Conservation (phyloP, 495 filamentous ascomycete species). For the Cercophora newfieldiana region DNA sequence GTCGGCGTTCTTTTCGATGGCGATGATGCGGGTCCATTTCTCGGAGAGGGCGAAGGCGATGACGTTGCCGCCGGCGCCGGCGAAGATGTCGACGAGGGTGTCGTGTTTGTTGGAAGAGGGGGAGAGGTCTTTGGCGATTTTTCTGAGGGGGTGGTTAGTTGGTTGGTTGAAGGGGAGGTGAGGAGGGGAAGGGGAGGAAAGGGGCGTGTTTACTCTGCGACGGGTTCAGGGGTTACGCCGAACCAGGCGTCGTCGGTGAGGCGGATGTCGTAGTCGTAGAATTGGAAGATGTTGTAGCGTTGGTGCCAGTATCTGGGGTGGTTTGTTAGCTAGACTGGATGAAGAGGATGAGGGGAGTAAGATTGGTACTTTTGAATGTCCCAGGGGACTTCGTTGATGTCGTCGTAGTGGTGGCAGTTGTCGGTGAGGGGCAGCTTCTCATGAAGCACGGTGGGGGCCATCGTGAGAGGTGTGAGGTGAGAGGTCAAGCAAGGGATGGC, state of each 20-base stretch:
- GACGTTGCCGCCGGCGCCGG: conserved; percentile 89
- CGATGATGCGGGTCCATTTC: conserved; percentile 78
- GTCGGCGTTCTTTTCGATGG: conserved; percentile 77
- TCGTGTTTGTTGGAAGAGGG: conserved; percentile 38
- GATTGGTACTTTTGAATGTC: conserved; percentile 69
- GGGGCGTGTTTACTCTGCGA: conserved; percentile 67
- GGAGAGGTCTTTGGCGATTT: conserved; percentile 75
- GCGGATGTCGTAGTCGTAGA: conserved; percentile 80
- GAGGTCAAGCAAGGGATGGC: no score
- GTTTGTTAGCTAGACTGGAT: neutral
- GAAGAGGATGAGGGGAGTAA: neutral
- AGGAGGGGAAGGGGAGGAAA: neutral
- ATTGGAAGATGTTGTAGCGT: conserved; percentile 77
- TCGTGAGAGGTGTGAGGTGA: neutral
- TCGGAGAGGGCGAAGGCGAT: conserved; percentile 84
- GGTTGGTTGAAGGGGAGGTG: neutral
- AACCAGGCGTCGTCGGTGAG: conserved; percentile 95
- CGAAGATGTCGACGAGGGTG: conserved; percentile 82
- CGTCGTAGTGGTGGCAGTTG: conserved; percentile 65
- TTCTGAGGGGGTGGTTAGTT: conserved; percentile 44
- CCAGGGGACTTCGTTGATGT: conserved; percentile 64
- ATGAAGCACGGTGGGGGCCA: conserved; percentile 22
- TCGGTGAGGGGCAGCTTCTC: conserved; percentile 46
- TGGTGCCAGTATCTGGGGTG: conserved; percentile 78
- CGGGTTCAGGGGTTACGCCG: conserved; percentile 88